phyloP scores from a whole-genome alignment of 768 basidiomycete species.

The Psilocybe cyanescens region DNA sequence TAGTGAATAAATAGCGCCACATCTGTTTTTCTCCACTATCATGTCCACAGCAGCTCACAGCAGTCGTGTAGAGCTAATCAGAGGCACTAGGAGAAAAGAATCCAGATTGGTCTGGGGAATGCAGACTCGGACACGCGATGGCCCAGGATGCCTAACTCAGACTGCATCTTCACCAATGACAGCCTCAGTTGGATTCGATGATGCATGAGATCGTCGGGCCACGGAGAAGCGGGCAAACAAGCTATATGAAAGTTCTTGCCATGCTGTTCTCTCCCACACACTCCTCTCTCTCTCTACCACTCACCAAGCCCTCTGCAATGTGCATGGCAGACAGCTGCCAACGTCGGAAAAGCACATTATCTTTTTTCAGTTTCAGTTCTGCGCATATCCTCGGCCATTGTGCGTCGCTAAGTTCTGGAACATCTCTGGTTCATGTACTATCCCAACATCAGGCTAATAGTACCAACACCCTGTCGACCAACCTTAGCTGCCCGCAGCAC shows the following conservation, averaged over 20 bases:
- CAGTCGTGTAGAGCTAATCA: neutral
- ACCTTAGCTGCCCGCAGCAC: constrained; percentile 13
- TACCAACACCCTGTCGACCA: constrained; percentile 18
- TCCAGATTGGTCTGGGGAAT: constrained; percentile 23
- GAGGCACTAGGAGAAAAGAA: constrained; percentile 11
- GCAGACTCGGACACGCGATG: constrained; percentile 12
- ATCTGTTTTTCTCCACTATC: neutral
- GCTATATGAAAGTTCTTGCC: constrained; percentile 21
- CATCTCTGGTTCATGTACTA: constrained; percentile 11
- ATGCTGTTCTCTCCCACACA: constrained; percentile 16
- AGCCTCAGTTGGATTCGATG: constrained; percentile 20
- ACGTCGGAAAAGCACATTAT: constrained; percentile 8
- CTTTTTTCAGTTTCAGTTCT: constrained; percentile 5
- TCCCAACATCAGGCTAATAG: constrained; percentile 16
- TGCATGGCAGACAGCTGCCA: constrained; percentile 1
- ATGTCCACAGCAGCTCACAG: neutral
- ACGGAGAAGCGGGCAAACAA: constrained; percentile 26
- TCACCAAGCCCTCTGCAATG: constrained; percentile 1
- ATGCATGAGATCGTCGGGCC: constrained; percentile 32
- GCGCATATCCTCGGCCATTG: constrained; percentile 20
- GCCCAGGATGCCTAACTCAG: constrained; percentile 1
- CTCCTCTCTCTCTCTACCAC: constrained; percentile 6
- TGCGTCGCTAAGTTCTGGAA: constrained; percentile 18
- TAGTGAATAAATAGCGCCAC: neutral
- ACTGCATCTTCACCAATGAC: constrained; percentile 23